A percentile compares a stretch with the other conserved stretches of the same genome.
phyloP scores from a whole-genome alignment of 306 rosid genomes.

The Fagus sylvatica region DNA sequence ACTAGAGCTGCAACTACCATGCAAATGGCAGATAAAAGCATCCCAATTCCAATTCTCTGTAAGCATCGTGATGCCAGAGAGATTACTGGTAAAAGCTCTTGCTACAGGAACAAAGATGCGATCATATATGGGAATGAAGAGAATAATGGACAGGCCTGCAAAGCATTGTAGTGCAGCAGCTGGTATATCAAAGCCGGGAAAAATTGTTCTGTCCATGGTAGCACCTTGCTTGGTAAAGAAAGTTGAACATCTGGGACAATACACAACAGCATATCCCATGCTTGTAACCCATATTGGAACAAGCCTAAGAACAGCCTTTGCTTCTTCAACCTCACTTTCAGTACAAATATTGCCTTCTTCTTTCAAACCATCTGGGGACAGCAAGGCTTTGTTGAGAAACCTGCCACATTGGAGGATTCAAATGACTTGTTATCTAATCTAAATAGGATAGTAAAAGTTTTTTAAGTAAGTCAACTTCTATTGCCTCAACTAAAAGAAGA shows the following conservation, averaged over 20 bases:
- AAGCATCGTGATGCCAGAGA: constrained; percentile 70
- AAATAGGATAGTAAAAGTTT: too few relatives aligned
- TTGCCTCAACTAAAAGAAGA: too few relatives aligned
- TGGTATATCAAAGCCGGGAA: constrained; percentile 44
- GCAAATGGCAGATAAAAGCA: constrained; percentile 39
- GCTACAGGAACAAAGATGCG: constrained; percentile 52
- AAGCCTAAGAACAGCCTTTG: constrained; percentile 45
- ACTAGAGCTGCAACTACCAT: constrained; percentile 54
- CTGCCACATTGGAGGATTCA: constrained; percentile 20
- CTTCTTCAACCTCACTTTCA: constrained; percentile 46
- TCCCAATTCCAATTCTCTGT: constrained; percentile 70
- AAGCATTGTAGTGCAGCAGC: constrained; percentile 64
- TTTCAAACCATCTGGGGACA: constrained; percentile 25
- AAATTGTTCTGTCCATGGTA: constrained; percentile 53
- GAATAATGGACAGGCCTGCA: constrained; percentile 23
- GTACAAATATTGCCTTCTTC: constrained; percentile 24
- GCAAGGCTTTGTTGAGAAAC: constrained; percentile 50
- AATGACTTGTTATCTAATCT: too few relatives aligned
- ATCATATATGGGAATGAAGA: constrained; percentile 55
- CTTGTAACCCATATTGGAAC: constrained; percentile 49
- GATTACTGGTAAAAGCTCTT: constrained; percentile 47
- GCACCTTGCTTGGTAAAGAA: constrained; percentile 60
- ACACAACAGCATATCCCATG: constrained; percentile 41
- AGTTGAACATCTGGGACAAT: constrained; percentile 48
- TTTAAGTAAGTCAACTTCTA: too few relatives aligned